A percentile compares a stretch with the other conserved stretches of the same genome.
phyloP scores from a whole-genome alignment of 2,329 filamentous ascomycete species.

The Diaporthe capsici region DNA sequence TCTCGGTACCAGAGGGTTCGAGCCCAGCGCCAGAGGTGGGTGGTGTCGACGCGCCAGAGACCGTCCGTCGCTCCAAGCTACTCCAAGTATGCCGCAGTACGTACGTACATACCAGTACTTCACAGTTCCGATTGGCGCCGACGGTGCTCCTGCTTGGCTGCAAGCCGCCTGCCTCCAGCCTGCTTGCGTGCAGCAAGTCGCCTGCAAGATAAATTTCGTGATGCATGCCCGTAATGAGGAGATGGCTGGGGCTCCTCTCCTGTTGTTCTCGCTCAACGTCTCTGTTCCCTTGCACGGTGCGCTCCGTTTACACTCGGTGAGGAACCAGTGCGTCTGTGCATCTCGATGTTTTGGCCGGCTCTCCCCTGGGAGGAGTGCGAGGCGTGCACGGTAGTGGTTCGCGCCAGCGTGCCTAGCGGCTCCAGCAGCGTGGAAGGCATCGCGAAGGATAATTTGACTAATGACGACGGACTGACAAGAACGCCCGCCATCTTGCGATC shows the following conservation, averaged over 20 bases:
- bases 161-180: slow-evolving; percentile 18
- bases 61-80: not conserved
- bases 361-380: not conserved
- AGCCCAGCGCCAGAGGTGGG: slow-evolving; percentile 15
- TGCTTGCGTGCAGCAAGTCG: slow-evolving; percentile 22
- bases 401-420: slow-evolving; percentile 17
- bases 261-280: not conserved
- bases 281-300: not conserved
- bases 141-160: slow-evolving; percentile 3
- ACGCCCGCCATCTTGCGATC: not conserved
- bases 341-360: not conserved
- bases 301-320: not conserved
- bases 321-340: slow-evolving; percentile 3
- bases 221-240: not conserved
- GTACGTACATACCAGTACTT: not conserved
- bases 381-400: slow-evolving; percentile 26
- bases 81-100: not conserved
- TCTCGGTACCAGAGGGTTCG: slow-evolving; percentile 13
- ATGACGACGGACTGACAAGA: not conserved
- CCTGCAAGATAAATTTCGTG: slow-evolving; percentile 31
- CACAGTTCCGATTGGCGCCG: slow-evolving; percentile 1
- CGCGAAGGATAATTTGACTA: not conserved
- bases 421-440: slow-evolving; percentile 19
- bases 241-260: not conserved
- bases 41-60: slow-evolving; percentile 11